These are phyloP conservation scores for Brachypodium distachyon DNA, from an alignment of 202 grass and related monocot species.

Conservation along the genomic window DNA sequence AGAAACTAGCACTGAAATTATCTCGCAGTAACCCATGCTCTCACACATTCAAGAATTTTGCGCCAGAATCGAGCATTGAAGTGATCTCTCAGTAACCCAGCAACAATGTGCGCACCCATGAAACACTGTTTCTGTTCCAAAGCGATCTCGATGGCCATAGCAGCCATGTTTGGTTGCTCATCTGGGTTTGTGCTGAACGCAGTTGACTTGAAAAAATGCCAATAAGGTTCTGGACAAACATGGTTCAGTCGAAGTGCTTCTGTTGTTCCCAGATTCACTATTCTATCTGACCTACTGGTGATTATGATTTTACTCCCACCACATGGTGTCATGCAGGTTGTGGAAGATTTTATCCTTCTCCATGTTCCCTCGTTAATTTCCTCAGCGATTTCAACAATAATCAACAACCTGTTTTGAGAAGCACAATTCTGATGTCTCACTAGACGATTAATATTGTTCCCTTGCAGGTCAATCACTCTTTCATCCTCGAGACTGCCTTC, in stretches of 20 bases:
- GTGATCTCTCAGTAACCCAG: neutral
- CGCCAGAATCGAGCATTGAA: neutral
- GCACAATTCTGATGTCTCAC: neutral
- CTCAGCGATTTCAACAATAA: neutral
- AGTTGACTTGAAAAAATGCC: neutral
- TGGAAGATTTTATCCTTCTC: neutral
- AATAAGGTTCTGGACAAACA: neutral
- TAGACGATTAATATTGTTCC: neutral
- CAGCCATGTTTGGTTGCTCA: neutral
- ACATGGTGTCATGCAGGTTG: neutral
- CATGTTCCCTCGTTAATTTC: neutral
- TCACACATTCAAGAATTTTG: neutral
- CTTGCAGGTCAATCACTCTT: neutral
- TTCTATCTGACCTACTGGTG: neutral
- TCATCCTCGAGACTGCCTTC: neutral
- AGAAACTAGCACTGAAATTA: neutral
- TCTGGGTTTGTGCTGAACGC: neutral
- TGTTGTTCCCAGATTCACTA: neutral
- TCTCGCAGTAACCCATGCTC: neutral
- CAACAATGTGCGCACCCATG: neutral
- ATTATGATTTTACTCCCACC: neutral
- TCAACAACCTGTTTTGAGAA: neutral
- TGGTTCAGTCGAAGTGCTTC: neutral
- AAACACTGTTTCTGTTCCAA: neutral
- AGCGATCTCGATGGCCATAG: neutral